Base-by-base conservation (phyloP, 805 yeast genomes). In the Lachancea thermotolerans region DNA sequence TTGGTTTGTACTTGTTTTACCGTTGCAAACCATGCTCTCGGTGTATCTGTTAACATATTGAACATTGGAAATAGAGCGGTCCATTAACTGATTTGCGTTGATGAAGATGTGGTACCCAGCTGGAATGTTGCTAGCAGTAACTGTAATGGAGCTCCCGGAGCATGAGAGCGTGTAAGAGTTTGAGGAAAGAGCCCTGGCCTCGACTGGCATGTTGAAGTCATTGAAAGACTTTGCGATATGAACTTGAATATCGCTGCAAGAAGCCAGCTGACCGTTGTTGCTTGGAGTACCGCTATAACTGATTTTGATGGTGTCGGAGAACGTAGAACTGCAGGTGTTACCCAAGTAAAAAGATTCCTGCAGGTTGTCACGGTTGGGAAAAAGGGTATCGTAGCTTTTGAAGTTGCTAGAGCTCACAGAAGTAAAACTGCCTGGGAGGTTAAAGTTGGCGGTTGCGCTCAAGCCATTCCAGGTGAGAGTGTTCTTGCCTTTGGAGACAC, bases 391-490 rank as follows among this genome's bases (percentile, higher is more conserved):
- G 25, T 33, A 38, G 18, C 31, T 34, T 8, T 11, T 21, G 35
- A 32, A 43, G 10, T 14, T 27, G 27, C 12, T 18, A 4, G 42
- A 32, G 16, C 25, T 30, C 18, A 25, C 39, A 2, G 28, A 10
- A 2, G 37, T 18, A 15, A 33, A 3, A 27, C 33, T 33, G 10
- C 11, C 29, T 6, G 27, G 27, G 11, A 17, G 3, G n/a, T 15
- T 17, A 10, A 50, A 44, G 15, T 47, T 39, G 17, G 39, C 49
- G 11, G 53, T 47, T 10, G 53, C 46, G n/a, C 43, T 28, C 38
- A 50, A 32, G 9, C 40, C 43, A 31, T 50, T 50, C 53, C 53
- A 50, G n/a, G 46, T 34, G 11, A 50, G 39, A 12, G 51, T 45
- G 47, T 50, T 45, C 8, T 41, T 30, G n/a, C 51, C 53, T n/a